Evolutionary conservation across 192 early-diverging fungal genomes (phyloP).

Genomic region (Linnemannia exigua): DNA sequence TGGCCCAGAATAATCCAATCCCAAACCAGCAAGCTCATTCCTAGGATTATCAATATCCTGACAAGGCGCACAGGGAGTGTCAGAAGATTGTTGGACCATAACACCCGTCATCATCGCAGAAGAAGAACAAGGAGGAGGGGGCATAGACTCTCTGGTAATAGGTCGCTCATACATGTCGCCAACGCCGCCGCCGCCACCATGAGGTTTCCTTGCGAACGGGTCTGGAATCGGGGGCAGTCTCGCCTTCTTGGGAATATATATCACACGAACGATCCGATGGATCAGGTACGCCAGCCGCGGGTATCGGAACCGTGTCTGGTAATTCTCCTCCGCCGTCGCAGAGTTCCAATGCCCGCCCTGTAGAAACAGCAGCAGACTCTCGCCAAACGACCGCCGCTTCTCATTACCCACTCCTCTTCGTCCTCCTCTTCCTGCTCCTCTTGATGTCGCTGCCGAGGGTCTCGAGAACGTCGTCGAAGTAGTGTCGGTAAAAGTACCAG

Average conservation of each 20-base stretch:
- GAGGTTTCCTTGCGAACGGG: constrained; percentile 5
- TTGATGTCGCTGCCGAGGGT: neutral
- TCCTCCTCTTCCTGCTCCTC: too few relatives aligned
- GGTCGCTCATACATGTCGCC: constrained; percentile 7
- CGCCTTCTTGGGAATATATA: constrained; percentile 23
- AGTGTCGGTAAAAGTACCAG: neutral
- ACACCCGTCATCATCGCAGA: neutral
- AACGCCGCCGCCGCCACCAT: neutral
- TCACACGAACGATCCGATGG: constrained; percentile 19
- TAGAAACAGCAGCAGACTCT: neutral
- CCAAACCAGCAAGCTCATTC: neutral
- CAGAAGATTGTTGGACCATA: neutral
- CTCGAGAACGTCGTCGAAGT: neutral
- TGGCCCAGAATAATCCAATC: neutral
- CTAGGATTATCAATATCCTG: neutral
- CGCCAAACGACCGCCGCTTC: neutral
- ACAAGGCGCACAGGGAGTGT: neutral
- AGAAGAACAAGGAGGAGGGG: neutral
- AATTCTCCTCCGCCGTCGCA: constrained; percentile 2
- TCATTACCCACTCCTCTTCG: neutral
- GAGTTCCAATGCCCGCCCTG: neutral
- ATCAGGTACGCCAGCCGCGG: constrained; percentile 37
- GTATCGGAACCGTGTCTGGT: constrained; percentile 25
- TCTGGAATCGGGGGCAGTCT: constrained; percentile 32
- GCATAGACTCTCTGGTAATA: neutral